Conservation (phyloP, 768 basidiomycete species). For the Hemileccinum impolitum region DNA sequence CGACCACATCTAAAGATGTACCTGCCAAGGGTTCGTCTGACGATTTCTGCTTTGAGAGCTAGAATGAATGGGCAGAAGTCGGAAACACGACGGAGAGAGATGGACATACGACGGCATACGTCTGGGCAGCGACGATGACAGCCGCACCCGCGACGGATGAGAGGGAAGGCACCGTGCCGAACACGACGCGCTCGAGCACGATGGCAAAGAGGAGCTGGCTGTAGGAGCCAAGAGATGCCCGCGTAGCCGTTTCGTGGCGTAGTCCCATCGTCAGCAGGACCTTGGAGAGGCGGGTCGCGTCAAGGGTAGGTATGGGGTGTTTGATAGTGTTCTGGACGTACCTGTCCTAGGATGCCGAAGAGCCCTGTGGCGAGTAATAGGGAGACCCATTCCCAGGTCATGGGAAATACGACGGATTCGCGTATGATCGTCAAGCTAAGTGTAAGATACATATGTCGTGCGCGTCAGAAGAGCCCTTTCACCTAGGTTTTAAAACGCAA, state of each 20-base stretch:
- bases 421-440: background rate
- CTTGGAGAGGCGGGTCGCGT: no score
- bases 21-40: no score
- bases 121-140: slow-evolving; percentile 49
- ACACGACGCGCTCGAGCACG: slow-evolving; percentile 61
- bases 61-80: no score
- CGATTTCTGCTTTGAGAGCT: slow-evolving; percentile 6
- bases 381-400: slow-evolving; percentile 14
- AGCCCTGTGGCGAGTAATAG: slow-evolving; percentile 17
- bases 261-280: slow-evolving; percentile 51
- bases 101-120: slow-evolving; percentile 3
- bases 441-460: no score
- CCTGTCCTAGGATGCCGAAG: slow-evolving; percentile 17
- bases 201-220: slow-evolving; percentile 65
- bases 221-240: slow-evolving; percentile 63
- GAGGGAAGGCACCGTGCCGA: slow-evolving; percentile 54
- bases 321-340: background rate
- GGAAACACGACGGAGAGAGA: background rate
- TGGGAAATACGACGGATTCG: slow-evolving; percentile 14
- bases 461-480: no score
- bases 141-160: slow-evolving; percentile 60
- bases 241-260: slow-evolving; percentile 60
- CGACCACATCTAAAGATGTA: no score
- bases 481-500: background rate
- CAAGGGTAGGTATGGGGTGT: no score